These are phyloP conservation scores for Codiaeum variegatum DNA, from an alignment of 441 rosid species.

Conservation along the genomic window DNA sequence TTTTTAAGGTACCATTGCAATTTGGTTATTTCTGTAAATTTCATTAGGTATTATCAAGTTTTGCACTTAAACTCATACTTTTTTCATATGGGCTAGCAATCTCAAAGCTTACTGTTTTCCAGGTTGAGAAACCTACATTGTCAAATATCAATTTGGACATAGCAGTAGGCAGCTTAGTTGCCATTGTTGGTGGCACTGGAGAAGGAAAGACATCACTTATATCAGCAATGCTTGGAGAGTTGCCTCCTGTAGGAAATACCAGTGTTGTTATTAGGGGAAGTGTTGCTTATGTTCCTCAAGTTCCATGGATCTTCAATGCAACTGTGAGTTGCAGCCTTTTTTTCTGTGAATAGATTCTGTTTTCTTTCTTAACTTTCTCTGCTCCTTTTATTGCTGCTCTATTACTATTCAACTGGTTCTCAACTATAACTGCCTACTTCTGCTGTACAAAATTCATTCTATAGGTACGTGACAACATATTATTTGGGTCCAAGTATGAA, in stretches of 20 bases:
- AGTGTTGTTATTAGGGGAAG: constrained; percentile 69
- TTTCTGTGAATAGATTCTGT: not conserved
- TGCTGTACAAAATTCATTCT: constrained; percentile 15
- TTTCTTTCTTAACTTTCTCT: not conserved
- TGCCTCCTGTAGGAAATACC: constrained; percentile 54
- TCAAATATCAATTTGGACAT: constrained; percentile 76
- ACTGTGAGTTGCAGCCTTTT: constrained; percentile 51
- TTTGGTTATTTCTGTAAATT: not conserved
- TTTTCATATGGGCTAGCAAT: constrained; percentile 2
- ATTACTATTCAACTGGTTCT: constrained; percentile 2
- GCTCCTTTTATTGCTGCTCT: not conserved
- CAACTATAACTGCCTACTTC: not conserved
- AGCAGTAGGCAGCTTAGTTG: constrained; percentile 81
- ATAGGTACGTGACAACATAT: constrained; percentile 83
- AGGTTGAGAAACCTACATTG: constrained; percentile 69
- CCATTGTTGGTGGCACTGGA: constrained; percentile 93
- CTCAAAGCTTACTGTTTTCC: constrained; percentile 16
- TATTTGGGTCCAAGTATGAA: constrained; percentile 75
- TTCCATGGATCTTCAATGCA: constrained; percentile 99
- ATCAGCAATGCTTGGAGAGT: constrained; percentile 97
- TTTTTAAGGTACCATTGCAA: not conserved
- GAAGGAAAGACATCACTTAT: constrained; percentile 97
- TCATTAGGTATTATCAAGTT: not conserved
- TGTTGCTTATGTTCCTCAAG: constrained; percentile 93
- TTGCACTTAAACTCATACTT: too few species aligned